Evolutionary conservation across 176 grass and related monocot genomes (phyloP).

Genomic region (Carex littledalei): DNA sequence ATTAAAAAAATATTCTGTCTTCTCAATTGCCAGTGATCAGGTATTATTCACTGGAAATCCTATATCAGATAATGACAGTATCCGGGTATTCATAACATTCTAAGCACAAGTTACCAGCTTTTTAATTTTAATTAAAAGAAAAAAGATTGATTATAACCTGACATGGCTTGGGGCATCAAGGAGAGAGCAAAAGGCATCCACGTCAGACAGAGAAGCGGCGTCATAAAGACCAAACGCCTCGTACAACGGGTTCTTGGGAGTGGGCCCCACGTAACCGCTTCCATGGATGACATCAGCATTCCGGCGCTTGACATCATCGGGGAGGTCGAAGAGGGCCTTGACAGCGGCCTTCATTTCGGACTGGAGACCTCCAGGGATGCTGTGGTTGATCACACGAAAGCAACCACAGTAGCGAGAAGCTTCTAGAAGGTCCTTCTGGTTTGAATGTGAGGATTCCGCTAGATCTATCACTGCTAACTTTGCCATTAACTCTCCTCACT

Average conservation of each 20-base stretch:
- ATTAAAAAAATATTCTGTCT: not conserved
- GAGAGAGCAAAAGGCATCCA: conserved; percentile 57
- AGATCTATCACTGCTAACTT: conserved; percentile 19
- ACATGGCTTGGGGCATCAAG: conserved; percentile 43
- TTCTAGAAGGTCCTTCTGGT: conserved; percentile 7
- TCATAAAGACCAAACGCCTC: conserved; percentile 64
- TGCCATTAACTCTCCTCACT: conserved; percentile 4
- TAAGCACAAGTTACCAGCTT: not conserved
- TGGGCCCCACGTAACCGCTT: conserved; percentile 58
- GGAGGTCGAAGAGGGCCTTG: conserved; percentile 64
- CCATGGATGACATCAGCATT: conserved; percentile 52
- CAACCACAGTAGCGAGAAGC: conserved; percentile 13
- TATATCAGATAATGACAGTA: not conserved
- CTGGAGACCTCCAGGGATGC: conserved; percentile 45
- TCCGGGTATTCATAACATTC: not conserved
- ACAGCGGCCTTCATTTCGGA: conserved; percentile 64
- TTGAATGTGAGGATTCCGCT: not conserved
- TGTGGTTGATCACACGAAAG: conserved; percentile 55
- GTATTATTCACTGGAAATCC: not conserved
- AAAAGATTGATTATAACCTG: conserved; percentile 23
- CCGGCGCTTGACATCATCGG: conserved; percentile 61
- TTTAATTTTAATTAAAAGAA: not conserved
- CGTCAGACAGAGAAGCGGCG: conserved; percentile 36
- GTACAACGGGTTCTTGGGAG: conserved; percentile 54
- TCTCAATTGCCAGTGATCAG: not conserved